Percentiles rank a stretch among this genome's conserved stretches.
Conservation (phyloP, 345 rosid genomes). For the Garcia nutans region DNA sequence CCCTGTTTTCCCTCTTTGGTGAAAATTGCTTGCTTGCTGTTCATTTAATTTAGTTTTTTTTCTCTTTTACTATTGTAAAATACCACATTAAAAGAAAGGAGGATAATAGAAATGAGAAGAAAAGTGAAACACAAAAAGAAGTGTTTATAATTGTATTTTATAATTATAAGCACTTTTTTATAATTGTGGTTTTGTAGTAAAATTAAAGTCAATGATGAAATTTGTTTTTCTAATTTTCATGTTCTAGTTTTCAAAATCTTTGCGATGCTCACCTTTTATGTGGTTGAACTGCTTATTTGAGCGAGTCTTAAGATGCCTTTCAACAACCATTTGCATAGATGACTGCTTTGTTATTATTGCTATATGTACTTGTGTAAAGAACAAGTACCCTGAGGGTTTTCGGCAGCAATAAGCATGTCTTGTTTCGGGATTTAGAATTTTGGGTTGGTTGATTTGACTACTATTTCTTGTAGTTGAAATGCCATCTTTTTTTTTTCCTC, state of each 20-base stretch:
- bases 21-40: not conserved
- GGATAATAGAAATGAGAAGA: no score
- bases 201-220: not conserved
- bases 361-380: not conserved
- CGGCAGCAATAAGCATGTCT: not conserved
- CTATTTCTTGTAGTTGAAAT: not conserved
- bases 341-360: not conserved
- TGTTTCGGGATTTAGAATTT: not conserved
- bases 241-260: not conserved
- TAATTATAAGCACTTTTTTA: no score
- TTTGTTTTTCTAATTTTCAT: not conserved
- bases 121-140: not conserved
- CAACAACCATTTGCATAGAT: not conserved
- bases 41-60: not conserved
- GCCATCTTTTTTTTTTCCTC: not conserved
- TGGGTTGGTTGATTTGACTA: not conserved
- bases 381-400: not conserved
- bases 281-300: not conserved
- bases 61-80: no score
- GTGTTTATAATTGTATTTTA: no score
- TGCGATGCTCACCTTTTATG: not conserved
- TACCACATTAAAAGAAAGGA: no score
- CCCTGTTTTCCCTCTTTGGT: constrained; percentile 19
- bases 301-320: not conserved
- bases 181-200: not conserved